Percentiles rank a stretch among this genome's conserved stretches.
phyloP scores from a whole-genome alignment of 1,139 yeast species.

The Candida sanyaensis region DNA sequence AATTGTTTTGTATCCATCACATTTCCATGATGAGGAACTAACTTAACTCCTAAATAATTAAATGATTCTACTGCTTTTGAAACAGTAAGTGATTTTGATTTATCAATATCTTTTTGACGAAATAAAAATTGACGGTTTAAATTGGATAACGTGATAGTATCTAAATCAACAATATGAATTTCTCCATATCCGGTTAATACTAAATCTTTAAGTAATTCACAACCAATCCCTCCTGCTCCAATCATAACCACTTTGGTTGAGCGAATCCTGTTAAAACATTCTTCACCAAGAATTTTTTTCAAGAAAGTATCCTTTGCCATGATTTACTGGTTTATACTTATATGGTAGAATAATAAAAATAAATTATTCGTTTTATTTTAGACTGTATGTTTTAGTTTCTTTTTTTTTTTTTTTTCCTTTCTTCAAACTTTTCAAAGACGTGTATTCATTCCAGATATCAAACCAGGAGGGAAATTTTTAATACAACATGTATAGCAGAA shows the following conservation, averaged over 20 bases:
- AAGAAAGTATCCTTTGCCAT: slow-evolving; percentile 48
- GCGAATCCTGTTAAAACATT: slow-evolving; percentile 31
- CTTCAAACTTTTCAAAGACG: not conserved
- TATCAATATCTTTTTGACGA: slow-evolving; percentile 81
- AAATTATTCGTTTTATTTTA: not conserved
- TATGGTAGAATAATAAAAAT: not conserved
- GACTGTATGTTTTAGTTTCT: not conserved
- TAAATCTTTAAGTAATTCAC: slow-evolving; percentile 87
- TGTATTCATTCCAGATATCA: not conserved
- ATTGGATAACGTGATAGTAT: slow-evolving; percentile 89
- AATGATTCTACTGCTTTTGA: slow-evolving; percentile 77
- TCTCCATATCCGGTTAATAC: slow-evolving; percentile 85
- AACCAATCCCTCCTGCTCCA: slow-evolving; percentile 99
- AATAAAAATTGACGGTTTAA: slow-evolving; percentile 92
- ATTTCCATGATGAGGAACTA: slow-evolving; percentile 84
- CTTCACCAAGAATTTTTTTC: slow-evolving; percentile 45
- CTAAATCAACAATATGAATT: slow-evolving; percentile 89
- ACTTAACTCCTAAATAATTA: slow-evolving; percentile 65
- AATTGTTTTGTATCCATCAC: slow-evolving; percentile 77
- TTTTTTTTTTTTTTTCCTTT: not conserved
- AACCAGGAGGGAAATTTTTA: too few species aligned
- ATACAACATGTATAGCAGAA: not conserved
- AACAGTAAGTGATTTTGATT: slow-evolving; percentile 83
- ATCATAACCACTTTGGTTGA: slow-evolving; percentile 74
- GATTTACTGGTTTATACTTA: not conserved